Evolutionary conservation across 345 rosid species (phyloP).

Genomic region (Turnera subulata): DNA sequence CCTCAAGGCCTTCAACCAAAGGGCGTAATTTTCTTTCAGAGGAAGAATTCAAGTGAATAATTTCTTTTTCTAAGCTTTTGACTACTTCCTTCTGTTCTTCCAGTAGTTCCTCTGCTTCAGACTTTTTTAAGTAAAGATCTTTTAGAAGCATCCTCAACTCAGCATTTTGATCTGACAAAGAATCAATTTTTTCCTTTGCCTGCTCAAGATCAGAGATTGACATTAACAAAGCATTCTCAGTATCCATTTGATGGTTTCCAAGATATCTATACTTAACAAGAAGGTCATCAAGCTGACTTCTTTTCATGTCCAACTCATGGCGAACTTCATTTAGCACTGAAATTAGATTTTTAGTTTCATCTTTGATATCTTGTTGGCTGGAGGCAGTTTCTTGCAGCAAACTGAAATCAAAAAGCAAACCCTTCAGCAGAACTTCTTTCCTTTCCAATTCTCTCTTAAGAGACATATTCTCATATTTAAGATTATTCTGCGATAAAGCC

Average conservation of each 20-base stretch:
- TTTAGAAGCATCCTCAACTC: constrained; percentile 59
- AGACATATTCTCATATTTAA: constrained; percentile 41
- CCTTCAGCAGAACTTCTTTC: constrained; percentile 68
- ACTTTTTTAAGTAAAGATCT: constrained; percentile 57
- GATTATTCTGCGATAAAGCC: constrained; percentile 24
- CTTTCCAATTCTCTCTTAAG: constrained; percentile 74
- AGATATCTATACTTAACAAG: constrained; percentile 43
- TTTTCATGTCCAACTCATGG: constrained; percentile 59
- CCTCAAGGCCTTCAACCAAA: constrained; percentile 46
- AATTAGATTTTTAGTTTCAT: constrained; percentile 60
- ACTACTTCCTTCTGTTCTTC: constrained; percentile 68
- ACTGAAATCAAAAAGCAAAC: constrained; percentile 85
- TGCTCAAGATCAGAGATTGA: constrained; percentile 50
- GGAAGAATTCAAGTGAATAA: constrained; percentile 53
- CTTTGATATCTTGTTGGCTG: constrained; percentile 54
- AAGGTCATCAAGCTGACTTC: constrained; percentile 55
- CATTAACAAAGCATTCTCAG: constrained; percentile 46
- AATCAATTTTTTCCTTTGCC: constrained; percentile 50
- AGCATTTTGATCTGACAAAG: constrained; percentile 57
- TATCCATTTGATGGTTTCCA: constrained; percentile 45
- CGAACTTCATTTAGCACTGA: constrained; percentile 45
- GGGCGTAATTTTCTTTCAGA: constrained; percentile 41
- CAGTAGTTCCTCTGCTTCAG: constrained; percentile 64
- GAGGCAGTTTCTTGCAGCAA: constrained; percentile 91
- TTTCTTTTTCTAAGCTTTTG: constrained; percentile 72